phyloP scores from a whole-genome alignment of 2,329 filamentous ascomycete species.

The Aureobasidium vineae region DNA sequence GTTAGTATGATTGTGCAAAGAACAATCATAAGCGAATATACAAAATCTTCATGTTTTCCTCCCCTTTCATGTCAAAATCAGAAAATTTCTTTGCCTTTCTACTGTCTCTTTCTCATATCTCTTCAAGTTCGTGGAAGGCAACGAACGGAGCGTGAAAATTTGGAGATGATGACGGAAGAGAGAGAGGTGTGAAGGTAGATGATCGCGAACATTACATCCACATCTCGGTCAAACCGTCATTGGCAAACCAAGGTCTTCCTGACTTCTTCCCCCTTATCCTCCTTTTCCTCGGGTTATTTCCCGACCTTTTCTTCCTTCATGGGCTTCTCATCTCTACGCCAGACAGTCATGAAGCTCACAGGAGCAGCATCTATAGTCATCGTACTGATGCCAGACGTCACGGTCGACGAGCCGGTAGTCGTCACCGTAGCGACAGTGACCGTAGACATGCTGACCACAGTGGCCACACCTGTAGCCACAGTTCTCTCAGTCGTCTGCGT shows the following conservation, averaged over 20 bases:
- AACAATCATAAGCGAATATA: neutral
- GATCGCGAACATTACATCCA: conserved; percentile 23
- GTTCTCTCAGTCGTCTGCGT: neutral
- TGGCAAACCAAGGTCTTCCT: neutral
- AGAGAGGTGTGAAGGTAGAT: no score
- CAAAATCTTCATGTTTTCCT: neutral
- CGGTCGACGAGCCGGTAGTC: neutral
- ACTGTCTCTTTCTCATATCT: no score
- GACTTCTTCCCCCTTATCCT: neutral
- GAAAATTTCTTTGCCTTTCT: no score
- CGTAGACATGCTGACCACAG: neutral
- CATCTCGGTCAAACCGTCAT: conserved; percentile 11
- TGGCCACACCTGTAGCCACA: conserved; percentile 2
- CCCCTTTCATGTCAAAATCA: no score
- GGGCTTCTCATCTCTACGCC: neutral
- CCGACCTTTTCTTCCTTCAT: neutral
- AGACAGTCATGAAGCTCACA: neutral
- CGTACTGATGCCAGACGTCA: neutral
- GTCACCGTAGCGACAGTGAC: neutral
- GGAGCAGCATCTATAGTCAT: neutral
- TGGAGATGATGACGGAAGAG: no score
- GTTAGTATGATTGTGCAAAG: neutral
- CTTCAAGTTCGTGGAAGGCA: no score
- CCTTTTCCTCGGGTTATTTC: neutral
- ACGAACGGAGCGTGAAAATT: no score